Evolutionary conservation across 495 filamentous ascomycete genomes (phyloP).

Genomic region (Aspergillus affinis): DNA sequence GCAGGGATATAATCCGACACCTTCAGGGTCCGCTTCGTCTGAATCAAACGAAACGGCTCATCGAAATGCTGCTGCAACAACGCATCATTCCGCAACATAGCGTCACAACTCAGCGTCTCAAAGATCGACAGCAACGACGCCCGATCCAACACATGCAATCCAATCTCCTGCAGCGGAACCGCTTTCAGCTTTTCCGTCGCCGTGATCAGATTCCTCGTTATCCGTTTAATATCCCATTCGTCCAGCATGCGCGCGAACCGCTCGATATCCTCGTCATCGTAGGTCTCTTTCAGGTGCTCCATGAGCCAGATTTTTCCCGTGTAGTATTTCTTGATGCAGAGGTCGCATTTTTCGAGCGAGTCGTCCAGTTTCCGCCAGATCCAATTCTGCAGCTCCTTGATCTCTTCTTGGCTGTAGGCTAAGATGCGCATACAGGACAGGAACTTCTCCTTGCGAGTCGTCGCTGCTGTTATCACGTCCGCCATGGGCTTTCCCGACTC

Average conservation of each 20-base stretch:
- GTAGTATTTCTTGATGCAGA: conserved; percentile 80
- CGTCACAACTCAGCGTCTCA: conserved; percentile 62
- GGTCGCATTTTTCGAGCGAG: conserved; percentile 68
- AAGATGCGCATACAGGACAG: conserved; percentile 67
- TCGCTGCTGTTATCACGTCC: conserved; percentile 47
- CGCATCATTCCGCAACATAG: conserved; percentile 53
- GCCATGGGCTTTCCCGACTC: conserved; percentile 33
- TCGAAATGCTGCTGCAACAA: conserved; percentile 65
- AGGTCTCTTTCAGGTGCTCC: conserved; percentile 59
- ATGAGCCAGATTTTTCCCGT: conserved; percentile 63
- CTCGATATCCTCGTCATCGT: conserved; percentile 62
- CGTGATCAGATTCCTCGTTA: conserved; percentile 53
- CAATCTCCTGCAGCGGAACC: conserved; percentile 48
- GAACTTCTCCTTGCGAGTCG: conserved; percentile 53
- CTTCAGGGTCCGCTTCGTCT: conserved; percentile 68
- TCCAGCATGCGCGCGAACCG: conserved; percentile 56
- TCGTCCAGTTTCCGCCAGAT: conserved; percentile 54
- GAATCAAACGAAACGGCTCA: conserved; percentile 72
- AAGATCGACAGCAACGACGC: conserved; percentile 59
- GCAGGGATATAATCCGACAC: conserved; percentile 71
- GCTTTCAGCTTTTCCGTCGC: conserved; percentile 49
- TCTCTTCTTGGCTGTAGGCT: conserved; percentile 62
- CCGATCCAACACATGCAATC: conserved; percentile 46
- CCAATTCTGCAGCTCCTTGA: conserved; percentile 56
- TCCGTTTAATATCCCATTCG: conserved; percentile 60